These are phyloP conservation scores for Erythrobasidium hasegawianum DNA, from an alignment of 1,284 basidiomycete species.

Conservation along the genomic window DNA sequence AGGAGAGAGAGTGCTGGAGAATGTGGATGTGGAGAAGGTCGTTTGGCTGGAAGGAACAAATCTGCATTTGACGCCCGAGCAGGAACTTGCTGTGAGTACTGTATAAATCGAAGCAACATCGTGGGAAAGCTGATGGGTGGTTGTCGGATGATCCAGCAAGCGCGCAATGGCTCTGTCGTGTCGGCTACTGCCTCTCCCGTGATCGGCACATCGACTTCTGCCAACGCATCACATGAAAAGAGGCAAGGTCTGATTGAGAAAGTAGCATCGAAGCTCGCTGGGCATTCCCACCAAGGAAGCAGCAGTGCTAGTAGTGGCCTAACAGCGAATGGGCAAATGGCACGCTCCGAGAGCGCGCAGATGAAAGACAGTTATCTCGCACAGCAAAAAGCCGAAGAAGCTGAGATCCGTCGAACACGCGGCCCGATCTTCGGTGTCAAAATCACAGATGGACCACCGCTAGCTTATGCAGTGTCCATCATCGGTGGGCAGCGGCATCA, in stretches of 20 bases:
- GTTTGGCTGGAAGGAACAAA: conserved; percentile 25
- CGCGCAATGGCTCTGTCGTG: conserved; percentile 14
- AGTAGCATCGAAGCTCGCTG: not conserved
- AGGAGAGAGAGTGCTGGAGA: conserved; percentile 9
- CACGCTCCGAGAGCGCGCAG: not conserved
- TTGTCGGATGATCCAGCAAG: not conserved
- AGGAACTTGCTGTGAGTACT: conserved; percentile 26
- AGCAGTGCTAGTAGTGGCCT: too few relatives aligned
- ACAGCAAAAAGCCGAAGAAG: not conserved
- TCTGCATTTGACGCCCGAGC: conserved; percentile 16
- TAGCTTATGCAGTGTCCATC: conserved; percentile 23
- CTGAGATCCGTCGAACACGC: not conserved
- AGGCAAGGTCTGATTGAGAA: too few relatives aligned
- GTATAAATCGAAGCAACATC: not conserved
- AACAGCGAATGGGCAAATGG: not conserved
- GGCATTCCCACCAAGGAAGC: not conserved
- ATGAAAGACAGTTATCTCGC: not conserved
- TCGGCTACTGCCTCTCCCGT: conserved; percentile 4
- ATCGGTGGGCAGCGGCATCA: conserved; percentile 34
- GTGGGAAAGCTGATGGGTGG: too few relatives aligned
- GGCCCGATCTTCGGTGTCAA: conserved; percentile 20
- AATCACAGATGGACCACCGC: conserved; percentile 16
- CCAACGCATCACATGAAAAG: too few relatives aligned
- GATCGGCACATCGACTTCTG: not conserved
- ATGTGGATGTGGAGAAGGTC: conserved; percentile 13